These are phyloP conservation scores for Teratosphaeria viscida DNA, from an alignment of 2,329 filamentous ascomycete species.

Conservation along the genomic window DNA sequence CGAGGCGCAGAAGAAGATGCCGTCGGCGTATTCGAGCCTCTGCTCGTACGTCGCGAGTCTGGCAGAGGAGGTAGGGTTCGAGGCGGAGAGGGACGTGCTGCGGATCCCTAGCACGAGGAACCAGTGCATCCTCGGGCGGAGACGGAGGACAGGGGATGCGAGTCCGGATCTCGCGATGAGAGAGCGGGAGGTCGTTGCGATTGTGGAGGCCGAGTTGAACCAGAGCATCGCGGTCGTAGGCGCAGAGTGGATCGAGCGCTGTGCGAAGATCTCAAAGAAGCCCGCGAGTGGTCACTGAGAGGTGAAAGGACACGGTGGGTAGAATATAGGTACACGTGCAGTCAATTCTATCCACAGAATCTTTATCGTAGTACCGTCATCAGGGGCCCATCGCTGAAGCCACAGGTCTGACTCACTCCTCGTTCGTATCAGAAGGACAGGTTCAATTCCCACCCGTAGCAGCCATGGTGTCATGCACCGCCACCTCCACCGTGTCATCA, in stretches of 20 bases:
- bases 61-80: slow-evolving; percentile 61
- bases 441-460: background rate
- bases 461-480: background rate
- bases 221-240: slow-evolving; percentile 35
- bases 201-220: slow-evolving; percentile 49
- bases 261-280: slow-evolving; percentile 37
- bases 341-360: background rate
- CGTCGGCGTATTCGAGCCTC: slow-evolving; percentile 72
- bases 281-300: slow-evolving; percentile 35
- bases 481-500: background rate
- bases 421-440: background rate
- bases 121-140: slow-evolving; percentile 63
- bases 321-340: background rate
- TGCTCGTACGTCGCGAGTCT: slow-evolving; percentile 67
- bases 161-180: background rate
- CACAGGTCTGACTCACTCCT: background rate
- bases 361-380: background rate
- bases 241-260: slow-evolving; percentile 42
- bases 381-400: background rate
- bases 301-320: background rate
- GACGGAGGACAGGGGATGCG: background rate
- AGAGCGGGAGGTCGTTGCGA: slow-evolving; percentile 34
- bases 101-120: slow-evolving; percentile 90
- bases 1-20: slow-evolving; percentile 26
- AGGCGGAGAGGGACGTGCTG: slow-evolving; percentile 71